phyloP scores from a whole-genome alignment of 2,329 filamentous ascomycete genomes.

The Penicillium sp. region DNA sequence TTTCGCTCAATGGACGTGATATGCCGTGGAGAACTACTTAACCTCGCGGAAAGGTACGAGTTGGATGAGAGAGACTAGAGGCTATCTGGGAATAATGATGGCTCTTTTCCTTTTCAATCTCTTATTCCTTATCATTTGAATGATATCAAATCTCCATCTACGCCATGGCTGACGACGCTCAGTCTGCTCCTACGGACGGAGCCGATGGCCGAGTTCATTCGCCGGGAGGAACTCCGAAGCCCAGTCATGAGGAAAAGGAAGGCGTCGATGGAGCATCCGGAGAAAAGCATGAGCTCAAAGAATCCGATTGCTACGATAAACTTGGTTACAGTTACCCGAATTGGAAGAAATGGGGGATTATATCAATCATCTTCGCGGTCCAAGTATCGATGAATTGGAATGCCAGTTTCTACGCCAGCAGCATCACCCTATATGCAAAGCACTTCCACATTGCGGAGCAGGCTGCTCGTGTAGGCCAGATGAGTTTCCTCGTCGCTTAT shows the following conservation, averaged over 20 bases:
- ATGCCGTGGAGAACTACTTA: not conserved
- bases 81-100: not conserved
- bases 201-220: conserved; percentile 10
- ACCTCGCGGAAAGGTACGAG: not conserved
- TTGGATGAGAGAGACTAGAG: too few species aligned
- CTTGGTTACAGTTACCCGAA: conserved; percentile 58
- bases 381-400: conserved; percentile 76
- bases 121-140: not conserved
- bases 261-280: conserved; percentile 5
- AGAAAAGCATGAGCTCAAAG: conserved; percentile 41
- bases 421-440: conserved; percentile 56
- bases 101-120: not conserved
- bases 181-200: not conserved
- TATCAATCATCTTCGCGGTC: conserved; percentile 64
- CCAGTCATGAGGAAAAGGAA: conserved; percentile 10
- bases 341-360: conserved; percentile 66
- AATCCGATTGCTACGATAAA: conserved; percentile 59
- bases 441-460: conserved; percentile 65
- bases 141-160: too few species aligned
- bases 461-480: conserved; percentile 65
- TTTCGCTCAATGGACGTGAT: not conserved
- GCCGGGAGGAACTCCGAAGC: conserved; percentile 10
- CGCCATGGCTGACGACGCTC: conserved; percentile 10
- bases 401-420: conserved; percentile 67
- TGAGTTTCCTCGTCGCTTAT: conserved; percentile 72